phyloP scores from a whole-genome alignment of 1,284 basidiomycete species.

The Ceratobasidium sp. region DNA sequence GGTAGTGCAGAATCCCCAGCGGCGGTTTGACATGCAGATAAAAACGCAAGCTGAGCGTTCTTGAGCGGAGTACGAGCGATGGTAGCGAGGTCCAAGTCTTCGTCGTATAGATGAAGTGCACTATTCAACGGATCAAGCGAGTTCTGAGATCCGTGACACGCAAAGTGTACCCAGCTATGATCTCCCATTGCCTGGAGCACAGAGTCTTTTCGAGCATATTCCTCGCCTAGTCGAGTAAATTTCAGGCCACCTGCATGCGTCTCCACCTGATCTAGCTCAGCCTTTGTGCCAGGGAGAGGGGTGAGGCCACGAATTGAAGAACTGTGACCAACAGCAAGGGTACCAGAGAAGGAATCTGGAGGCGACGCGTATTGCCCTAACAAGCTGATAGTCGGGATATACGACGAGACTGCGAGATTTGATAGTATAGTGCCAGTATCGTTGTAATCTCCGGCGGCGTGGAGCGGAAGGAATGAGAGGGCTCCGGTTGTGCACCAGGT shows the following conservation, averaged over 20 bases:
- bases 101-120: constrained; percentile 1
- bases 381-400: neutral
- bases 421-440: neutral
- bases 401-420: neutral
- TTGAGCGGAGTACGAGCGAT: no score
- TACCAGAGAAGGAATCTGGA: neutral
- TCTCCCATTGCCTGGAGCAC: neutral
- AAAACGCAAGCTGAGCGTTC: no score
- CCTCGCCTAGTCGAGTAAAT: neutral
- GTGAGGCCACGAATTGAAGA: neutral
- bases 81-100: neutral
- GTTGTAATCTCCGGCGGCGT: neutral
- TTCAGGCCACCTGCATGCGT: neutral
- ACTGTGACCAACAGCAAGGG: neutral
- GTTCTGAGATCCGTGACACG: constrained; percentile 29
- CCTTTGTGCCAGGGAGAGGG: neutral
- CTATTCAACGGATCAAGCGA: neutral
- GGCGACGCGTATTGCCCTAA: neutral
- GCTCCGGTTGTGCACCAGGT: neutral
- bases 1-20: no score
- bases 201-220: neutral
- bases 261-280: neutral
- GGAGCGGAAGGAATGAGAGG: neutral
- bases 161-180: constrained; percentile 19
- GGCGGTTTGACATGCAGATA: no score